These are phyloP conservation scores for Vickermania spadyakhi DNA, from an alignment of 208 protist genomes.

Conservation along the genomic window DNA sequence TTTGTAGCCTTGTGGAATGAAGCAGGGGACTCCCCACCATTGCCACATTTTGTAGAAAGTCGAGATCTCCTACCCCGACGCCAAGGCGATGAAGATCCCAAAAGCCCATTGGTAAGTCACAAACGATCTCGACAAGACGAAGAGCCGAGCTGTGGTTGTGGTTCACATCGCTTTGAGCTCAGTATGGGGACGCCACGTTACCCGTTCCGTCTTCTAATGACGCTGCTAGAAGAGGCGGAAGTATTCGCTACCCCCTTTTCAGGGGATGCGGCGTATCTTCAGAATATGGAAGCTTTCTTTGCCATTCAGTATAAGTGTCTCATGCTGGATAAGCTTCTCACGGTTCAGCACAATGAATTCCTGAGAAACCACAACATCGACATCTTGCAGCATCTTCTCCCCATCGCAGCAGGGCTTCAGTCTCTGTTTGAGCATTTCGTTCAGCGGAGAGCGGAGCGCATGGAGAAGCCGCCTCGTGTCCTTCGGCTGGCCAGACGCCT, in stretches of 20 bases:
- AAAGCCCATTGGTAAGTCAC: too few relatives aligned
- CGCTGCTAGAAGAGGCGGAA: constrained; percentile 11
- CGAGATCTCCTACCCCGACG: too few relatives aligned
- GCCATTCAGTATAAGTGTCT: constrained; percentile 23
- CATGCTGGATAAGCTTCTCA: constrained; percentile 14
- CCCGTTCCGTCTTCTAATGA: constrained; percentile 4
- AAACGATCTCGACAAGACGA: too few relatives aligned
- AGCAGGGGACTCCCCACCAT: too few relatives aligned
- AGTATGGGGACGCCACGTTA: not conserved
- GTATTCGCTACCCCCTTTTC: constrained; percentile 31
- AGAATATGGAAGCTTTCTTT: constrained; percentile 33
- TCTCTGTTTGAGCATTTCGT: constrained; percentile 19
- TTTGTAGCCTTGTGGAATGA: too few relatives aligned
- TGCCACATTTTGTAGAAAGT: too few relatives aligned
- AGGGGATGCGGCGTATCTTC: constrained; percentile 56
- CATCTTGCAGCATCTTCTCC: constrained; percentile 30
- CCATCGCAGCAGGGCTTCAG: constrained; percentile 21
- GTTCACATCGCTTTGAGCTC: too few relatives aligned
- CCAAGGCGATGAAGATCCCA: too few relatives aligned
- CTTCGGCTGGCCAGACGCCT: constrained; percentile 56
- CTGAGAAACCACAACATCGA: constrained; percentile 23
- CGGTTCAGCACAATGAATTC: constrained; percentile 12
- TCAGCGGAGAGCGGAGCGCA: constrained; percentile 20
- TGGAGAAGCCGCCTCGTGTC: constrained; percentile 49
- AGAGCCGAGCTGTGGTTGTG: too few relatives aligned